These are phyloP conservation scores for Antitrichia curtipendula DNA, from an alignment of 225 moss, liverwort and hornwort species.

Conservation along the genomic window DNA sequence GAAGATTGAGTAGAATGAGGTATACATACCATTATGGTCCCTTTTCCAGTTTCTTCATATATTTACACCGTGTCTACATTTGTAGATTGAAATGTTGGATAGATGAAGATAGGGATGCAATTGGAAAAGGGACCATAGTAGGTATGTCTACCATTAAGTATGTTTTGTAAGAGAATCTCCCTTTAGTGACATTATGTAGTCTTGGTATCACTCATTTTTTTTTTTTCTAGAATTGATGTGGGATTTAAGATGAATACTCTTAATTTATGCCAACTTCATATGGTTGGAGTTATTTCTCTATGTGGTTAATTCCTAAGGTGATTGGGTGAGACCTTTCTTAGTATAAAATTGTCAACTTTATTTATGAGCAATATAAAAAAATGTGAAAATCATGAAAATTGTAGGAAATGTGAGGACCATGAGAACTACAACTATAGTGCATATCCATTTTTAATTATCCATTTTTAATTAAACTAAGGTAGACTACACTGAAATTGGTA, in stretches of 20 bases:
- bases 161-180: background rate
- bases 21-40: no score
- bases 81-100: background rate
- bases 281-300: background rate
- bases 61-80: no score
- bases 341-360: background rate
- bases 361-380: background rate
- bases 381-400: no score
- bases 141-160: background rate
- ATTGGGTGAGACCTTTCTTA: background rate
- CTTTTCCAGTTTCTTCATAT: no score
- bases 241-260: background rate
- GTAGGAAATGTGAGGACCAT: background rate
- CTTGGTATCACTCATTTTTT: background rate
- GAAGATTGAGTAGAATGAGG: background rate
- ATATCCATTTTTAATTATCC: background rate
- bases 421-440: background rate
- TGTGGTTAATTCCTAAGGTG: background rate
- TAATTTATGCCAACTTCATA: background rate
- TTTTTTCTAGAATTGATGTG: background rate
- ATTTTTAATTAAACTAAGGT: no score
- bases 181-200: background rate
- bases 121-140: background rate
- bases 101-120: background rate
- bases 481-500: no score